Conservation (phyloP, 2,329 filamentous ascomycete genomes). For the Penicillium nordicum region DNA sequence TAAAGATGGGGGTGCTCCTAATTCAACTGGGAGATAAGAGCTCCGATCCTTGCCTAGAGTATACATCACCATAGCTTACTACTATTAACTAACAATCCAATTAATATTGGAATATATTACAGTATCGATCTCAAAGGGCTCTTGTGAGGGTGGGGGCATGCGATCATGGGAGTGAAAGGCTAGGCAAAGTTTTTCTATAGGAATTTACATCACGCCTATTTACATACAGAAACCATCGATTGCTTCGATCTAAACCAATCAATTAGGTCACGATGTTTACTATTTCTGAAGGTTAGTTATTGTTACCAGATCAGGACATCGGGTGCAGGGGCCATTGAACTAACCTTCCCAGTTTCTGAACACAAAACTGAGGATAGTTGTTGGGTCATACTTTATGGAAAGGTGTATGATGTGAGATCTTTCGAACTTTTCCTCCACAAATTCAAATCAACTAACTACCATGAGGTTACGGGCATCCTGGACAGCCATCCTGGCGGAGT, state of each 20-base stretch:
- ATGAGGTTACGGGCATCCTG: slow-evolving; percentile 69
- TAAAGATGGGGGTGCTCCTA: background rate
- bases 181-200: background rate
- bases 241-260: background rate
- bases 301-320: background rate
- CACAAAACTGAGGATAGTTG: slow-evolving; percentile 6
- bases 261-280: background rate
- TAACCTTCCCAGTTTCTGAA: background rate
- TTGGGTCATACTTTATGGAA: slow-evolving; percentile 8
- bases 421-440: background rate
- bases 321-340: background rate
- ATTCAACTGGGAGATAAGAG: background rate
- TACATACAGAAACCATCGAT: background rate
- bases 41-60: background rate
- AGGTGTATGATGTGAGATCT: slow-evolving; percentile 3
- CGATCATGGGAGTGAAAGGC: background rate
- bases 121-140: background rate
- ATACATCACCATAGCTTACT: background rate
- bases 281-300: background rate
- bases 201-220: background rate
- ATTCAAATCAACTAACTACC: background rate
- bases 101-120: background rate
- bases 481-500: slow-evolving; percentile 79
- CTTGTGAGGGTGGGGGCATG: background rate
- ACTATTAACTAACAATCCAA: background rate